A percentile compares a stretch with the other conserved stretches of the same genome.
Conservation (phyloP, 73 alveolate species). For the Paramecium sonneborni region DNA sequence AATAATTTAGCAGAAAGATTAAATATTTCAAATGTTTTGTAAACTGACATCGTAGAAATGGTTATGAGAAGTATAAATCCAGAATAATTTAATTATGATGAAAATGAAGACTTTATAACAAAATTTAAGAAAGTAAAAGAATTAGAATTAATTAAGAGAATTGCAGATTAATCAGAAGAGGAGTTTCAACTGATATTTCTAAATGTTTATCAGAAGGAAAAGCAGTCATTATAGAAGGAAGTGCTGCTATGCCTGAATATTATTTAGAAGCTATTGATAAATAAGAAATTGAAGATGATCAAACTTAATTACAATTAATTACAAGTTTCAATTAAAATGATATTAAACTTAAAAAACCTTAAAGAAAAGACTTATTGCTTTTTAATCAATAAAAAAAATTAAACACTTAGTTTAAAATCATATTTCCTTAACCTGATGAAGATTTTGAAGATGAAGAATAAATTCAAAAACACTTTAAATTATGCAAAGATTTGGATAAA, state of each 20-base stretch:
- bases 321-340: not conserved
- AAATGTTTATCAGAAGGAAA: conserved; percentile 57
- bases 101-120: not conserved
- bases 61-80: conserved; percentile 70
- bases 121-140: not conserved
- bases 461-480: not conserved
- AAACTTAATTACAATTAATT: not conserved
- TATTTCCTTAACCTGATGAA: not conserved
- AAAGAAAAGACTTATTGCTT: not conserved
- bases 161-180: conserved; percentile 48
- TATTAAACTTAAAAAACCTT: conserved; percentile 3
- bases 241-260: conserved; percentile 5
- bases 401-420: not conserved
- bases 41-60: conserved; percentile 72
- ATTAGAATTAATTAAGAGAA: not conserved
- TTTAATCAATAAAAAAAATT: not conserved
- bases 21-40: conserved; percentile 75
- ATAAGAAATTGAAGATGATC: not conserved
- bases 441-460: not conserved
- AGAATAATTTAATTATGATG: conserved; percentile 20
- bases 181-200: conserved; percentile 41
- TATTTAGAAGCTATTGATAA: not conserved
- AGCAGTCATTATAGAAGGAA: conserved; percentile 44
- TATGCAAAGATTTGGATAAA: not conserved
- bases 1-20: conserved; percentile 78